Conservation (phyloP, 163 green algal genomes). For the Dunaliella salina region DNA sequence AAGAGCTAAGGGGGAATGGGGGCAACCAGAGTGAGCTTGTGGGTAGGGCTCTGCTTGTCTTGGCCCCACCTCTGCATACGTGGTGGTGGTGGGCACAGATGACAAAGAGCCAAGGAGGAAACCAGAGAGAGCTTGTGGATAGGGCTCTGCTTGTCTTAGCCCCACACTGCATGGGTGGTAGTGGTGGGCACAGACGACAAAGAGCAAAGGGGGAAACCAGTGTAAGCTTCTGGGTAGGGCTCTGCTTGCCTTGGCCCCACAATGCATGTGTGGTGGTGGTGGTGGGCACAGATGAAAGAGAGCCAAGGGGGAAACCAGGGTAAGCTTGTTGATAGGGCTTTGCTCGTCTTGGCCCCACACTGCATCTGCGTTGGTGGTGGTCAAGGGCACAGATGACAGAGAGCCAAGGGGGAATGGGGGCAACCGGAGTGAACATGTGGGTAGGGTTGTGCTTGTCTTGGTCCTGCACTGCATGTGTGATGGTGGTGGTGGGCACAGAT, state of each 20-base stretch:
- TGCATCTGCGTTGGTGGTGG: neutral
- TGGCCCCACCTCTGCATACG: neutral
- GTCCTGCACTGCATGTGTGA: neutral
- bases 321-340: neutral
- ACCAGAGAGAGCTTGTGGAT: neutral
- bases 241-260: neutral
- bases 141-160: neutral
- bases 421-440: neutral
- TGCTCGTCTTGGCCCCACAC: conserved; percentile 12
- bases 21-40: too few relatives aligned
- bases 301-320: too few relatives aligned
- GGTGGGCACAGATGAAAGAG: too few relatives aligned
- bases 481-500: too few relatives aligned
- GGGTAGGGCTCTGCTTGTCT: neutral
- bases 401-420: too few relatives aligned
- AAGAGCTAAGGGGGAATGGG: too few relatives aligned
- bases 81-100: too few relatives aligned
- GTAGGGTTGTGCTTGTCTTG: neutral
- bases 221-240: neutral
- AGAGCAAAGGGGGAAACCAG: too few relatives aligned
- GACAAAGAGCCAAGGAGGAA: too few relatives aligned
- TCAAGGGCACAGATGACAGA: too few relatives aligned
- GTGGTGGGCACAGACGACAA: too few relatives aligned
- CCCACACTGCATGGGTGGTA: conserved; percentile 7
- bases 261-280: too few relatives aligned